Conservation (phyloP, 257 asterid species). For the Mentha longifolia region DNA sequence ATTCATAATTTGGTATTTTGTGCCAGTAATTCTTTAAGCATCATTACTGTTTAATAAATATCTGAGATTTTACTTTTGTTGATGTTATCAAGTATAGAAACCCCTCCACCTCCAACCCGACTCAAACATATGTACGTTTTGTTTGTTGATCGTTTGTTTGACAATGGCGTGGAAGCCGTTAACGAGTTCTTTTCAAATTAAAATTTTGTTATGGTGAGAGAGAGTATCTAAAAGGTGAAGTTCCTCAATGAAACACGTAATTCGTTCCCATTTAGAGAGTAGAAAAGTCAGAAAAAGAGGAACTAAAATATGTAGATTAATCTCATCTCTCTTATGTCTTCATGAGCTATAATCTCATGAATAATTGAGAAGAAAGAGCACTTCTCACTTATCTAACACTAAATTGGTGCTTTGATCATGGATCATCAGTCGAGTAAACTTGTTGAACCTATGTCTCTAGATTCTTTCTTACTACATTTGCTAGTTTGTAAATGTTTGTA, state of each 20-base stretch:
- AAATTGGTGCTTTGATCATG: background rate
- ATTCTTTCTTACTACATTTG: background rate
- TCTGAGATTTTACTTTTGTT: background rate
- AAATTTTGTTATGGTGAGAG: background rate
- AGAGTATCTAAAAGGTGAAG: background rate
- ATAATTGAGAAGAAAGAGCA: background rate
- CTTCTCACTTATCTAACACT: background rate
- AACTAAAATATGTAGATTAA: background rate
- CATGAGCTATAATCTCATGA: background rate
- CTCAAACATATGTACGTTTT: background rate
- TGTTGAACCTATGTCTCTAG: background rate
- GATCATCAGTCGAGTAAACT: background rate
- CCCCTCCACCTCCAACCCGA: background rate
- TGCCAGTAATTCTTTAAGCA: background rate
- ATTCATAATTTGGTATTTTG: background rate
- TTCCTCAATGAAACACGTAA: background rate
- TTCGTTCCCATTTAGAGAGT: background rate
- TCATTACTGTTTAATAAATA: background rate
- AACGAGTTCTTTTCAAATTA: background rate
- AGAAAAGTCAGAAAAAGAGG: background rate
- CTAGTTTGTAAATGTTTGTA: background rate
- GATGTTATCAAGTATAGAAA: background rate
- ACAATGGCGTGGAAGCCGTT: background rate
- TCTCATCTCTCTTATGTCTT: background rate
- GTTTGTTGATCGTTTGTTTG: constrained; percentile 14